Evolutionary conservation across 2,329 filamentous ascomycete species (phyloP), one percentile per base, ranked within the genome.

Genomic region (Macrophomina phaseolina): DNA sequence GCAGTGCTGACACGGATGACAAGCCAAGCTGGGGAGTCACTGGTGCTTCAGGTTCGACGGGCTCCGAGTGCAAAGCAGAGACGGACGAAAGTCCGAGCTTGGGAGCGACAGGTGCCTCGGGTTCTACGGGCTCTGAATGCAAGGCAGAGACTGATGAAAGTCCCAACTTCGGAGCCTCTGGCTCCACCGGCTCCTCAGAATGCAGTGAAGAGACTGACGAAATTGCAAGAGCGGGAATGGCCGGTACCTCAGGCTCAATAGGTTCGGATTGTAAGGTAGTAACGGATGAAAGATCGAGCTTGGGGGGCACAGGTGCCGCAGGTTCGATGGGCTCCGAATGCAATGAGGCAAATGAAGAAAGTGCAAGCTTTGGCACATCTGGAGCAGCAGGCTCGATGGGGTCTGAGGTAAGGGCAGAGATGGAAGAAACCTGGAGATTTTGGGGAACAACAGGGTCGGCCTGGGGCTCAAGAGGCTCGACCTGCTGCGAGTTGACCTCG

Each of bases 91-190:
- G 51, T 28, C 53, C 38, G 16, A 67, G 60, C 42, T 42, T 58
- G 40, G 66, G 60, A 11, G 18, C 38, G 18, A 48, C 34, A 12
- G 68, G 67, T 49, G 55, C 53, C 34, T 67, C 63, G n/a, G 55
- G 45, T 14, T 60, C 67, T 11, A 68, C 36, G 14, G 67, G 84
- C 61, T 81, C 78, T 3, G 81, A 84, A 64, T 83, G 81, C 8
- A 85, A 73, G 5, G 81, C 81, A 65, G 80, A 78, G 49, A 86
- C 79, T 1, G 78, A 69, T 4, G 84, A 84, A 69, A 85, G 82
- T 11, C 74, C 80, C 60, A 81, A 68, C 55, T 66, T 62, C 46
- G 64, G 53, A 40, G 46, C 52, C 28, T 49, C 28, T 18, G 67
- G 45, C 65, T 66, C 48, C 1, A 69, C 63, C 48, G 74, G 73